Evolutionary conservation across 768 basidiomycete species (phyloP).

Genomic region (Termitomyces sp.): DNA sequence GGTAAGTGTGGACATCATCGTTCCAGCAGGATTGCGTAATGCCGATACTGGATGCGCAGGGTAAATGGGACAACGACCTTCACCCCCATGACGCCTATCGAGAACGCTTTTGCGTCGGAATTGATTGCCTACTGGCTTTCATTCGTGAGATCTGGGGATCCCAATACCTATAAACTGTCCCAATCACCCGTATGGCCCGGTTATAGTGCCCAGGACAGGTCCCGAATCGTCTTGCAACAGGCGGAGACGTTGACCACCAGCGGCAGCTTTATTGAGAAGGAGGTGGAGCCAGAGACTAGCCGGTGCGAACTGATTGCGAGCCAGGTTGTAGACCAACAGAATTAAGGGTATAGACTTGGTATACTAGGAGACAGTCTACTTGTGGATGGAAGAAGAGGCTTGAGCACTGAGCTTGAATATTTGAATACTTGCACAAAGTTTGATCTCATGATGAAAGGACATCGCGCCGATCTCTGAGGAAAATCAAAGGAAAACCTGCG

Average conservation of each 20-base stretch:
- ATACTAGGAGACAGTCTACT: too few species aligned
- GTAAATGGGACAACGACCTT: constrained; percentile 11
- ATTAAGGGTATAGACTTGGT: neutral
- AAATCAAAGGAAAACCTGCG: too few species aligned
- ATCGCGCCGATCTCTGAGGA: too few species aligned
- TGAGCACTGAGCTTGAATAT: too few species aligned
- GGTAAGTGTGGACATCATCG: constrained; percentile 28
- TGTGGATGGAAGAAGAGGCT: too few species aligned
- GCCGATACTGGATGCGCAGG: constrained; percentile 1
- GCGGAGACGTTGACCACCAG: constrained; percentile 25
- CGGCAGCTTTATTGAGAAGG: constrained; percentile 36
- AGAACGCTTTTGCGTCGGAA: constrained; percentile 51
- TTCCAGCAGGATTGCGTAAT: neutral
- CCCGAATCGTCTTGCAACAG: constrained; percentile 44
- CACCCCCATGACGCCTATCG: constrained; percentile 30
- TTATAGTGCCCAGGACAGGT: constrained; percentile 25
- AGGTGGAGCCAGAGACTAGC: constrained; percentile 29
- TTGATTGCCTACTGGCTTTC: constrained; percentile 64
- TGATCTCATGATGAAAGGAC: constrained; percentile 43
- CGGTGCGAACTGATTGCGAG: constrained; percentile 25
- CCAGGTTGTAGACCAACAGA: constrained; percentile 9
- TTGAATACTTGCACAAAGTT: neutral
- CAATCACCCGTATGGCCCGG: constrained; percentile 46
- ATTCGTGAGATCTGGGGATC: constrained; percentile 53
- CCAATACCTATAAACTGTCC: constrained; percentile 49